Conservation (phyloP, 2,329 filamentous ascomycete species). For the Cercospora janseana region DNA sequence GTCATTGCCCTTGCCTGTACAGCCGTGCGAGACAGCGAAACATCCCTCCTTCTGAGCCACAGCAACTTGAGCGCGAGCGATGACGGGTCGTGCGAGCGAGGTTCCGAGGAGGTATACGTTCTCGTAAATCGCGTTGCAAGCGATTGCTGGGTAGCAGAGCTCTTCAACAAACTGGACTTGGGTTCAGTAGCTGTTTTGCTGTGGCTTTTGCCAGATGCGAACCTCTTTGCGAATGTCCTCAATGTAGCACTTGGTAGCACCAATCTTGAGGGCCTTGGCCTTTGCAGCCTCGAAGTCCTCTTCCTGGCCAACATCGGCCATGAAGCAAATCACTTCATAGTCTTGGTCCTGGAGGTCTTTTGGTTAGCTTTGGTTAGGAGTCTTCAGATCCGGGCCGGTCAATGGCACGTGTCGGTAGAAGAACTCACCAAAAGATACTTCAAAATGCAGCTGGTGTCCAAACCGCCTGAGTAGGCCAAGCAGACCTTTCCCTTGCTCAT, state of each 20-base stretch:
- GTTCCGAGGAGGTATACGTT: slow-evolving; percentile 60
- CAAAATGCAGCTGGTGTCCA: slow-evolving; percentile 60
- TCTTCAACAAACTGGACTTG: slow-evolving; percentile 65
- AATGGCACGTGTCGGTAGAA: slow-evolving; percentile 25
- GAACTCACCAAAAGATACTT: slow-evolving; percentile 41
- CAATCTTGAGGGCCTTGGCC: slow-evolving; percentile 68
- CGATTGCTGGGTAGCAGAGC: slow-evolving; percentile 75
- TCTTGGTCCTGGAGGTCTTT: slow-evolving; percentile 54
- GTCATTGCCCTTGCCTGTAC: slow-evolving; percentile 65
- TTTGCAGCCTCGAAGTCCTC: slow-evolving; percentile 73
- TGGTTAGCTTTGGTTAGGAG: too few species aligned
- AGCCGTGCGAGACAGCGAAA: slow-evolving; percentile 49
- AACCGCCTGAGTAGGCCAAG: slow-evolving; percentile 54
- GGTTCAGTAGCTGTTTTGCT: neutral
- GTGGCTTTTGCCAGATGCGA: neutral
- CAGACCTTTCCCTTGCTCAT: slow-evolving; percentile 44
- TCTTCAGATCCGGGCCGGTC: too few species aligned
- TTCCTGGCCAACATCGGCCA: slow-evolving; percentile 62
- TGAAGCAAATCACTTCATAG: slow-evolving; percentile 64
- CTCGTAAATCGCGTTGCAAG: slow-evolving; percentile 63
- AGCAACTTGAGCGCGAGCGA: slow-evolving; percentile 64
- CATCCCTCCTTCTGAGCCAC: slow-evolving; percentile 64
- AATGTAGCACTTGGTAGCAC: slow-evolving; percentile 63
- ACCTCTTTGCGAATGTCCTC: slow-evolving; percentile 60
- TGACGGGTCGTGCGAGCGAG: slow-evolving; percentile 66